Base-by-base conservation (phyloP, 2,329 filamentous ascomycete species). In the Arthroderma uncinatum region DNA sequence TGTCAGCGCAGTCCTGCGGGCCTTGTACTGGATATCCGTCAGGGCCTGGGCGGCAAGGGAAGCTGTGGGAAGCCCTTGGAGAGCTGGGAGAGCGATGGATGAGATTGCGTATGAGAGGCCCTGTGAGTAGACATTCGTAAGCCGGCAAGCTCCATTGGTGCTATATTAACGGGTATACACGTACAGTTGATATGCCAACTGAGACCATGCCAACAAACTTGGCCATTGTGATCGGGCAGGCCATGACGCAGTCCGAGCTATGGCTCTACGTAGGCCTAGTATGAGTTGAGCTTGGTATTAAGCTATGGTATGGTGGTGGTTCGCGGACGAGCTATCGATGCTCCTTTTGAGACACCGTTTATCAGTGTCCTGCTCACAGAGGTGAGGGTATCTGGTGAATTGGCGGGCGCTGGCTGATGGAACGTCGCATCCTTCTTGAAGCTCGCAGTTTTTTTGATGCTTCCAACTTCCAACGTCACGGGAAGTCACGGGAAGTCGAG, bases 191-290 rank as follows among this genome's bases (percentile, higher is more conserved):
- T 58, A 96, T 80, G 62, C 92, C 92, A 58, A 96, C 80, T 65
- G 87, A 92, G 63, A 95, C 82, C 54, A 89, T 94, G 67, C 92
- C 92, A 64, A 96, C 86, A 71, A 96, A 95, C 76, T 97, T 96
- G 76, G 87, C 83, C 71, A 86, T 75, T 57, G 88, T 84, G 67
- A 95, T 82, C 66, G 79, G 83, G 65, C 80, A 82, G 65, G 82
- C 78, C 82, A 89, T 87, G 72, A 69, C 55, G 53, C 23, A 12
- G 44, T 48, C 21, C 10, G 44, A 48, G 44, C 44, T 48, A 48
- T 48, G 40, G 40, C 40, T 47, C 40, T n/a, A n/a, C n/a, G n/a
- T n/a, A n/a, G n/a, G 33, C 33, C 33, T 34, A 5, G 33, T 6
- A 12, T 5, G 33, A 34, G 6, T 5, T 34, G 33, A 12, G 12